Conservation (phyloP, 1,139 yeast species). For the Sugiyamaella pinicola region DNA sequence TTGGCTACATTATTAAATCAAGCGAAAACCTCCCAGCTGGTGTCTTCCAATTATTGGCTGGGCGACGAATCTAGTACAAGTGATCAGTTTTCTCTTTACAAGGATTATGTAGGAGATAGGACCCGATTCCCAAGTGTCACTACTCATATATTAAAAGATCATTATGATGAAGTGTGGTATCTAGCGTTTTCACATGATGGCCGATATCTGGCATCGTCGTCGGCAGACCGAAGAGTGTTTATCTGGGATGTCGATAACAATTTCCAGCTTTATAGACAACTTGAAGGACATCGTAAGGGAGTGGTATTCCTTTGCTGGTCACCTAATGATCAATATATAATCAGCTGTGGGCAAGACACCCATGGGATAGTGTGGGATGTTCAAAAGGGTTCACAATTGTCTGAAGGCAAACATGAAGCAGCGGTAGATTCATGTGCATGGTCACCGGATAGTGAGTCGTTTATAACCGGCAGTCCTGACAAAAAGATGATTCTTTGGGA, state of each 20-base stretch:
- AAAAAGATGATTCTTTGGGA: constrained; percentile 64
- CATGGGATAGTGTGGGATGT: constrained; percentile 69
- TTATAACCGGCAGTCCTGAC: constrained; percentile 79
- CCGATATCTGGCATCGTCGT: constrained; percentile 70
- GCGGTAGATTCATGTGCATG: constrained; percentile 72
- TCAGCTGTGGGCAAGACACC: constrained; percentile 71
- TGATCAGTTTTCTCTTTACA: constrained; percentile 37
- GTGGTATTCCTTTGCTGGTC: constrained; percentile 77
- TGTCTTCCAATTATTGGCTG: constrained; percentile 46
- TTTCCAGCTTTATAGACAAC: constrained; percentile 49
- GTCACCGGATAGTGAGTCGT: constrained; percentile 61
- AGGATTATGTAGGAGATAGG: constrained; percentile 40
- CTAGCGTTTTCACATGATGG: constrained; percentile 80
- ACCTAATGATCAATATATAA: constrained; percentile 63
- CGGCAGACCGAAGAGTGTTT: constrained; percentile 65
- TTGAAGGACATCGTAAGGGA: constrained; percentile 57
- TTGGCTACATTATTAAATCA: constrained; percentile 54
- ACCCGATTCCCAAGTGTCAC: constrained; percentile 52
- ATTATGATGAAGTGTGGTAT: constrained; percentile 83
- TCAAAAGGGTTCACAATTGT: constrained; percentile 41
- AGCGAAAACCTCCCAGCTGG: constrained; percentile 52
- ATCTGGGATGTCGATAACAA: constrained; percentile 65
- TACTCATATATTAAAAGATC: constrained; percentile 51
- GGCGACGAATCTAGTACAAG: constrained; percentile 26
- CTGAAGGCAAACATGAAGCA: constrained; percentile 38